These are phyloP conservation scores for Yarrowia bubula DNA, from an alignment of 805 yeast species.

Conservation along the genomic window DNA sequence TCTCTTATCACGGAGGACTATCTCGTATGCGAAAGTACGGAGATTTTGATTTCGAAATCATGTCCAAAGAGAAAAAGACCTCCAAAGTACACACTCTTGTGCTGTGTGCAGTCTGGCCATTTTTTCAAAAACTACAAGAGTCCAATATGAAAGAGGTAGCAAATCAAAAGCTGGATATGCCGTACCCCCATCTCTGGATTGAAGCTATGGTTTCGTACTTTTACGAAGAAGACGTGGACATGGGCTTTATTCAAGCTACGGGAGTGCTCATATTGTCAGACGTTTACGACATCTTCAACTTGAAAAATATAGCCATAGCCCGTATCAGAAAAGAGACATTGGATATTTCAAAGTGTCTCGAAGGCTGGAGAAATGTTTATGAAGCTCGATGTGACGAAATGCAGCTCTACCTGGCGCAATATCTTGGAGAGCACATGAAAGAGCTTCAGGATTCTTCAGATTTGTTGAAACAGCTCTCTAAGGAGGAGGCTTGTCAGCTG, in stretches of 20 bases:
- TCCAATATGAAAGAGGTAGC: not conserved
- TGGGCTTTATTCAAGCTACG: not conserved
- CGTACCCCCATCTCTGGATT: not conserved
- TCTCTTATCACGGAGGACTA: not conserved
- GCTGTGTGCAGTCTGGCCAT: not conserved
- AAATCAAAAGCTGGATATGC: not conserved
- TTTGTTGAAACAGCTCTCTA: not conserved
- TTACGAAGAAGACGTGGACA: not conserved
- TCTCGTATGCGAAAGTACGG: not conserved
- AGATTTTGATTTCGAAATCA: not conserved
- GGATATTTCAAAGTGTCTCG: not conserved
- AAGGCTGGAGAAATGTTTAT: not conserved
- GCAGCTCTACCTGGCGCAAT: not conserved
- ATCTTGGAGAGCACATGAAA: not conserved
- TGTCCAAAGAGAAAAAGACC: not conserved
- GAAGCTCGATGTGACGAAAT: not conserved
- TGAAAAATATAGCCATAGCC: not conserved
- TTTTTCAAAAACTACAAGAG: not conserved
- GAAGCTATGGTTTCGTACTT: not conserved
- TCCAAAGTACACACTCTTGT: not conserved
- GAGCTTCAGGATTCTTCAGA: not conserved
- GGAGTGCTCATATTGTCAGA: not conserved
- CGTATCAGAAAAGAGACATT: not conserved
- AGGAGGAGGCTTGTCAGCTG: not conserved
- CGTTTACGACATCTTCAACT: not conserved